Conservation (phyloP, 169 alveolate genomes). For the Cryptosporidium xiaoi region DNA sequence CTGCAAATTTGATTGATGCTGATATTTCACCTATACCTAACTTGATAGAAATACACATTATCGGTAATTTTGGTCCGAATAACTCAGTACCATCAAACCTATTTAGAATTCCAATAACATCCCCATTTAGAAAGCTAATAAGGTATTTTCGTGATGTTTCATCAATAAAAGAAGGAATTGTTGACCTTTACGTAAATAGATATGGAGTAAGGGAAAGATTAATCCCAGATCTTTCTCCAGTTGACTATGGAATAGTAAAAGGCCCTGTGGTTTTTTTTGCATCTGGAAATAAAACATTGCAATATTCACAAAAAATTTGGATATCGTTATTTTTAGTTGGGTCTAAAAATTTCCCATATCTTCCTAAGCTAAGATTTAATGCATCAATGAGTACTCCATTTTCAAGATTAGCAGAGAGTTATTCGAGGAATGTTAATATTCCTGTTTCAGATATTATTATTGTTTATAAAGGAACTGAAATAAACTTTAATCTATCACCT, state of each 20-base stretch:
- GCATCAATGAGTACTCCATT: constrained; percentile 79
- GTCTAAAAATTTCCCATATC: constrained; percentile 70
- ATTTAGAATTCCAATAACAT: constrained; percentile 57
- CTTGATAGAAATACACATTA: constrained; percentile 61
- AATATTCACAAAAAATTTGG: constrained; percentile 78
- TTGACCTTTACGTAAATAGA: constrained; percentile 56
- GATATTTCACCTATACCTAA: constrained; percentile 19
- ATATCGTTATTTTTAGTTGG: constrained; percentile 77
- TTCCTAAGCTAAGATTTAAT: constrained; percentile 77
- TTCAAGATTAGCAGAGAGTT: constrained; percentile 78
- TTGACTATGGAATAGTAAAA: constrained; percentile 75
- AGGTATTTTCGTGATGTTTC: constrained; percentile 74
- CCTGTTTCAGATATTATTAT: constrained; percentile 46
- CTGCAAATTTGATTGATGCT: constrained; percentile 3
- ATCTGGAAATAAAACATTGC: constrained; percentile 70
- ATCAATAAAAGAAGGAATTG: constrained; percentile 72
- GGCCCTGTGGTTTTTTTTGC: constrained; percentile 76
- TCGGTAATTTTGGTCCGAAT: constrained; percentile 41
- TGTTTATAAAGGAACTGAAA: constrained; percentile 56
- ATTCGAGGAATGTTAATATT: constrained; percentile 76
- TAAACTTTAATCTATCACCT: constrained; percentile 60
- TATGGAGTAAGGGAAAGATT: constrained; percentile 61
- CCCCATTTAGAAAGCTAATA: constrained; percentile 73
- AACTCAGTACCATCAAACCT: constrained; percentile 46
- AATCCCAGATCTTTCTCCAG: constrained; percentile 76